Conservation (phyloP, 768 basidiomycete genomes). For the Pisolithus marmoratus region DNA sequence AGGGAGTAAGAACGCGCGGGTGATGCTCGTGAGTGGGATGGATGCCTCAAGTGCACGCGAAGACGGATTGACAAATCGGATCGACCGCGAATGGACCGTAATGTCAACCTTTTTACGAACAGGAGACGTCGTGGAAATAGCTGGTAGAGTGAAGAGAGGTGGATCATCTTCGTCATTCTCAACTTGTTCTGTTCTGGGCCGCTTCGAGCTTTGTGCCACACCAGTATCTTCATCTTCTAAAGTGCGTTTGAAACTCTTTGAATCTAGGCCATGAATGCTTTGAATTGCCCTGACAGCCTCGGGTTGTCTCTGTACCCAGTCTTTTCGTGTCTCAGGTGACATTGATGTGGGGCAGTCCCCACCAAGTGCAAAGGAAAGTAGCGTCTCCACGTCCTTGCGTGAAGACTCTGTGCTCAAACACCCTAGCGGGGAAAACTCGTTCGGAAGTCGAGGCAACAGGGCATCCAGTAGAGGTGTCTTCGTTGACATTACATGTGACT, state of each 20-base stretch:
- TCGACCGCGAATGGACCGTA: slow-evolving; percentile 43
- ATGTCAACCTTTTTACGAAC: slow-evolving; percentile 74
- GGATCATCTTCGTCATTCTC: slow-evolving; percentile 28
- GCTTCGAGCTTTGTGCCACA: slow-evolving; percentile 7
- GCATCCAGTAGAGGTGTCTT: slow-evolving; percentile 23
- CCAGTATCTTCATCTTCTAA: slow-evolving; percentile 15
- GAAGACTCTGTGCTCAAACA: slow-evolving; percentile 6
- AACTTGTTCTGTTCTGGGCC: slow-evolving; percentile 15
- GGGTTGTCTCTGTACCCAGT: slow-evolving; percentile 23
- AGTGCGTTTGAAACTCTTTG: slow-evolving; percentile 16
- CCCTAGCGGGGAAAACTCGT: slow-evolving; percentile 3
- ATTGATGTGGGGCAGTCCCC: slow-evolving; percentile 18
- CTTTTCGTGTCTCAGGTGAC: slow-evolving; percentile 5
- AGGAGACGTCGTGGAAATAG: slow-evolving; percentile 66
- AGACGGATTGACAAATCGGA: slow-evolving; percentile 48
- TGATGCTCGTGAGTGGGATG: slow-evolving; percentile 44
- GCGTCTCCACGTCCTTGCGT: slow-evolving; percentile 13
- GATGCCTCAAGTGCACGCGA: slow-evolving; percentile 45
- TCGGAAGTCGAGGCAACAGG: slow-evolving; percentile 16
- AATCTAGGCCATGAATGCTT: slow-evolving; percentile 1
- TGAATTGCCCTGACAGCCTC: slow-evolving; percentile 18
- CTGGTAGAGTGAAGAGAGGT: slow-evolving; percentile 53
- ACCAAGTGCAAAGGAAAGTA: slow-evolving; percentile 28
- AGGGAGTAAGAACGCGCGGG: slow-evolving; percentile 65
- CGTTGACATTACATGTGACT: not conserved